Percentiles rank a stretch among this genome's conserved stretches.
Conservation (phyloP, 2,329 filamentous ascomycete species). For the Calonectria crousiana region DNA sequence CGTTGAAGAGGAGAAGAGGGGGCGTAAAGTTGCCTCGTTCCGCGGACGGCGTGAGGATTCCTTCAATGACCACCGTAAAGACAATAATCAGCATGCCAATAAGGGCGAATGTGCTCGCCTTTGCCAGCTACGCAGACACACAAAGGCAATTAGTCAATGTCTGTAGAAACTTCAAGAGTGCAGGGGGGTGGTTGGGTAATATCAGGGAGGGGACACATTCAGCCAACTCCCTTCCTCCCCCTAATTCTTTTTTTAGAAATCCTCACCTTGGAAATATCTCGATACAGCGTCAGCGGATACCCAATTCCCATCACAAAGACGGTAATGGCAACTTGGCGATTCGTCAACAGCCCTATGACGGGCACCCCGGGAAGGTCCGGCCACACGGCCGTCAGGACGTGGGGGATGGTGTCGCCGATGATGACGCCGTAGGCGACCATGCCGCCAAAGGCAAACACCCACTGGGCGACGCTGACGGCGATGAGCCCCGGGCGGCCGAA, state of each 20-base stretch:
- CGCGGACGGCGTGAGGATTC: constrained; percentile 78
- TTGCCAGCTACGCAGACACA: constrained; percentile 76
- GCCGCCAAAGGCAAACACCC: constrained; percentile 98
- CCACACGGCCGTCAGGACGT: constrained; percentile 86
- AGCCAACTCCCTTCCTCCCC: not conserved
- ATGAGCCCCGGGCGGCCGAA: constrained; percentile 90
- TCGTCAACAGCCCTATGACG: constrained; percentile 84
- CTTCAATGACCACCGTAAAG: constrained; percentile 87
- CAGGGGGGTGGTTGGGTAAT: not conserved
- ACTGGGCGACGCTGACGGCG: constrained; percentile 91
- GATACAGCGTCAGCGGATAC: constrained; percentile 91
- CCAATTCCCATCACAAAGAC: constrained; percentile 88
- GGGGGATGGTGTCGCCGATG: constrained; percentile 94
- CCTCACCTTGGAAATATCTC: constrained; percentile 93
- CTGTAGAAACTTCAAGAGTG: not conserved
- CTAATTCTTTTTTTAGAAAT: not conserved
- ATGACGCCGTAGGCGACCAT: constrained; percentile 99
- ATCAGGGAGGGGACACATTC: not conserved
- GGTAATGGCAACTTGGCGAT: constrained; percentile 87
- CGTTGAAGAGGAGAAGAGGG: constrained; percentile 81
- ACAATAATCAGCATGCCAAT: constrained; percentile 95
- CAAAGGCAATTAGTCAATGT: constrained; percentile 25
- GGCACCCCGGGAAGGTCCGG: constrained; percentile 79
- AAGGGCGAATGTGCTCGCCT: constrained; percentile 92
- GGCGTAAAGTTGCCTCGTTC: constrained; percentile 78